Percentiles rank a stretch among this genome's conserved stretches.
These are phyloP conservation scores for Anacardium occidentale DNA, from an alignment of 345 rosid species.

Conservation along the genomic window DNA sequence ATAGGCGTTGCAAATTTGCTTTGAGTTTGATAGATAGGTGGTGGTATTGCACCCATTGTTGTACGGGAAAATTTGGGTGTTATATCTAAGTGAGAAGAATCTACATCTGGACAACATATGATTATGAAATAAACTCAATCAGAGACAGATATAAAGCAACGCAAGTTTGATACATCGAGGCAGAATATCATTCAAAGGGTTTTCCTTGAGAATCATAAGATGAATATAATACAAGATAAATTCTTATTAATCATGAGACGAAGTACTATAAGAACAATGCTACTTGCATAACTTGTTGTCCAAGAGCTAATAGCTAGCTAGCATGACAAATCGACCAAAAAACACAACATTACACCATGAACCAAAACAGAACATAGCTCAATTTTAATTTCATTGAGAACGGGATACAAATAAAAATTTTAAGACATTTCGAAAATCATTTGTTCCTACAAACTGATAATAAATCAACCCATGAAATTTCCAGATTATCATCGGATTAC, in stretches of 20 bases:
- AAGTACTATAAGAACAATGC: background rate
- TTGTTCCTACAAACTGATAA: too few species aligned
- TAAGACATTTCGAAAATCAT: background rate
- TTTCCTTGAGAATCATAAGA: background rate
- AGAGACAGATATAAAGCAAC: background rate
- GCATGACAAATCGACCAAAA: background rate
- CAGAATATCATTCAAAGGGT: background rate
- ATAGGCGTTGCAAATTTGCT: conserved; percentile 40
- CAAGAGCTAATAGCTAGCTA: background rate
- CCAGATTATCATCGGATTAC: background rate
- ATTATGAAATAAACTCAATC: conserved; percentile 5
- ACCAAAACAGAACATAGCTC: background rate
- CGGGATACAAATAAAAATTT: background rate
- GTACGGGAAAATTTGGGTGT: conserved; percentile 38
- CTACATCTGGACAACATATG: conserved; percentile 40
- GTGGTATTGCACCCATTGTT: conserved; percentile 25
- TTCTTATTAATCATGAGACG: too few species aligned
- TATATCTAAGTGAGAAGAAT: conserved; percentile 25
- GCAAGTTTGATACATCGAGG: background rate
- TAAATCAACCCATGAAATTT: background rate
- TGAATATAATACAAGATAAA: background rate
- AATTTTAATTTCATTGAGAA: background rate
- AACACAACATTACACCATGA: background rate
- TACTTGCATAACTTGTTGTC: background rate
- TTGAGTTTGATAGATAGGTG: conserved; percentile 29